Base-by-base conservation (phyloP, 1,284 basidiomycete species). In the Tilletia indica region DNA sequence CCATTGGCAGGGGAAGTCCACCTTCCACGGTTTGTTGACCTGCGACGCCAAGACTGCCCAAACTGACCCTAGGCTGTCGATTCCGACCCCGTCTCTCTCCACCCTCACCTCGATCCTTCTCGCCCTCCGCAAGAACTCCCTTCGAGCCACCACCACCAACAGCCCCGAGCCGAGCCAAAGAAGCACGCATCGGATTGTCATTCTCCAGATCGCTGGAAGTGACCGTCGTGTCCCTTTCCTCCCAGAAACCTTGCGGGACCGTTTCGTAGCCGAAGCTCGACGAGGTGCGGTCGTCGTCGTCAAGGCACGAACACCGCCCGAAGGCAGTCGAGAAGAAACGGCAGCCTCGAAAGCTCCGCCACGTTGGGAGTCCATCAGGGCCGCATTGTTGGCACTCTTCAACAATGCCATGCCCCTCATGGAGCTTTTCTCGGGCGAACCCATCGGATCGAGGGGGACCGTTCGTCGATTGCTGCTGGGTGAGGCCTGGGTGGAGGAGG, bases 341-440 rank as follows among this genome's bases (percentile, higher is more conserved):
- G 51, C 11, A 19, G 51, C 51, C 12, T 19, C 51, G 16, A 54
- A 54, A 8, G 51, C 11, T 19, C 51, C 51, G 16, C 51, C 6
- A 19, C 21, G 61, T 25, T 58, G 56, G 21, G 25, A n/a, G 8
- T 54, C n/a, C 51, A 21, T 8, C 51, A 21, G 5, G 34, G 56
- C 56, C 42, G 51, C 51, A 25, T 25, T 31, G 25, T 31, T 54
- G 38, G 61, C 61, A 64, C 38, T 11, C 61, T 64, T 64, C 1
- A 64, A 34, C 61, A 64, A 4, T 0, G 61, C 61, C 61, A 64
- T 64, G 12, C 61, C 61, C 9, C 61, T 34, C 61, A 64, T 64
- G 16, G 61, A 64, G 61, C 61, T 64, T 36, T 64, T 64, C 36
- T 64, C 61, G 6, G 61, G 61, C 36, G 61, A 64, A n/a, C 61